Evolutionary conservation across 129 eudicot species (phyloP).

Genomic region (Chrysanthemum makinoi): DNA sequence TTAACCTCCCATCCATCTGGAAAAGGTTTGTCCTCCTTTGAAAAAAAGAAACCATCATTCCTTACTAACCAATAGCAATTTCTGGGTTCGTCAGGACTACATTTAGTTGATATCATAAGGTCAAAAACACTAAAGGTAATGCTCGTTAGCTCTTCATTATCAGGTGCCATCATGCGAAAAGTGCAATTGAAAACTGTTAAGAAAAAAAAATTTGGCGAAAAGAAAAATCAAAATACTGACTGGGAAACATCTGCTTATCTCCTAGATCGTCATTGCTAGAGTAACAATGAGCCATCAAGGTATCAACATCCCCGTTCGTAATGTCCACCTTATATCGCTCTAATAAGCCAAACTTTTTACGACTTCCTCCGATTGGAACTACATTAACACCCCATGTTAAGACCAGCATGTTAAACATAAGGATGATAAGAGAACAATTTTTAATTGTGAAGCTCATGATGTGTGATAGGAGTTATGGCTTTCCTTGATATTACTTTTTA

Average conservation of each 20-base stretch:
- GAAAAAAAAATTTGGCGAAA: slow-evolving; percentile 13
- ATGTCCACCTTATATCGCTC: slow-evolving; percentile 5
- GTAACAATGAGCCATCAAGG: slow-evolving; percentile 25
- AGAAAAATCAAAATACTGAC: slow-evolving; percentile 7
- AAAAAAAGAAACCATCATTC: slow-evolving; percentile 28
- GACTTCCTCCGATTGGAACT: background rate
- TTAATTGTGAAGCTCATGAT: slow-evolving; percentile 18
- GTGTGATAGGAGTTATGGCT: background rate
- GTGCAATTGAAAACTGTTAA: slow-evolving; percentile 2
- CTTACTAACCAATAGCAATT: slow-evolving; percentile 22
- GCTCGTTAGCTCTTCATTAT: background rate
- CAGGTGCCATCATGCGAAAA: slow-evolving; percentile 13
- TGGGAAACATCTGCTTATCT: background rate
- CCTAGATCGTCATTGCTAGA: slow-evolving; percentile 25
- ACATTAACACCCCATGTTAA: background rate
- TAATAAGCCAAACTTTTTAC: background rate
- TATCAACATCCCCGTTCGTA: slow-evolving; percentile 12
- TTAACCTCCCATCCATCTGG: slow-evolving; percentile 21
- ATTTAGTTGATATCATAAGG: background rate
- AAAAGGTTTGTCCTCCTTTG: slow-evolving; percentile 4
- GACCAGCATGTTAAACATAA: background rate
- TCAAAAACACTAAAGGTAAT: slow-evolving; percentile 8
- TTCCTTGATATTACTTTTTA: background rate
- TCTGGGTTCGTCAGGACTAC: background rate
- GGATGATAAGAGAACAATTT: background rate